Conservation (phyloP, 2,329 filamentous ascomycete genomes). For the Chalaropsis thielavioides region DNA sequence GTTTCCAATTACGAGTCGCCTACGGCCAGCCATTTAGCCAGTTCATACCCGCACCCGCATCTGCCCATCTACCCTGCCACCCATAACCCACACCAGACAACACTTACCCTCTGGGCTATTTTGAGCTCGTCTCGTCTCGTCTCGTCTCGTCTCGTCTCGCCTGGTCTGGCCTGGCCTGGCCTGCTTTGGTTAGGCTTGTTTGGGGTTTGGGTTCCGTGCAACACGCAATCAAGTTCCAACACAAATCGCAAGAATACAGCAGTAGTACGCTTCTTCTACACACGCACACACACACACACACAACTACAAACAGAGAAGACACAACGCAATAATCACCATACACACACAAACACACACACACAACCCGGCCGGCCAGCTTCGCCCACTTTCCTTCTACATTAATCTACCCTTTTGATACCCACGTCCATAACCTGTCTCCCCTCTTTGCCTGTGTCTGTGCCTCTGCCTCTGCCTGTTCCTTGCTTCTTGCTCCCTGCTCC, state of each 20-base stretch:
- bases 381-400: not conserved
- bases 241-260: not conserved
- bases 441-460: not conserved
- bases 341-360: not conserved
- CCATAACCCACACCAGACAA: not conserved
- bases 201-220: conserved; percentile 4
- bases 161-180: not conserved
- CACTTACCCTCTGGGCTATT: not conserved
- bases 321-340: not conserved
- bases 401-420: not conserved
- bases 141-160: not conserved
- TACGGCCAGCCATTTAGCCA: not conserved
- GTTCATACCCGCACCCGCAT: not conserved
- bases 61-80: not conserved
- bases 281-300: too few relatives aligned
- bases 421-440: not conserved
- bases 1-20: not conserved
- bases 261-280: not conserved
- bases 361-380: not conserved
- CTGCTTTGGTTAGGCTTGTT: conserved; percentile 6
- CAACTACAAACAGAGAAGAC: not conserved
- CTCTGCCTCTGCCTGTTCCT: not conserved
- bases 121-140: not conserved
- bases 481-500: not conserved
- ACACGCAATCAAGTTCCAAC: not conserved